Conservation (phyloP, 23 red algal genomes). For the Gracilaria vermiculophylla region DNA sequence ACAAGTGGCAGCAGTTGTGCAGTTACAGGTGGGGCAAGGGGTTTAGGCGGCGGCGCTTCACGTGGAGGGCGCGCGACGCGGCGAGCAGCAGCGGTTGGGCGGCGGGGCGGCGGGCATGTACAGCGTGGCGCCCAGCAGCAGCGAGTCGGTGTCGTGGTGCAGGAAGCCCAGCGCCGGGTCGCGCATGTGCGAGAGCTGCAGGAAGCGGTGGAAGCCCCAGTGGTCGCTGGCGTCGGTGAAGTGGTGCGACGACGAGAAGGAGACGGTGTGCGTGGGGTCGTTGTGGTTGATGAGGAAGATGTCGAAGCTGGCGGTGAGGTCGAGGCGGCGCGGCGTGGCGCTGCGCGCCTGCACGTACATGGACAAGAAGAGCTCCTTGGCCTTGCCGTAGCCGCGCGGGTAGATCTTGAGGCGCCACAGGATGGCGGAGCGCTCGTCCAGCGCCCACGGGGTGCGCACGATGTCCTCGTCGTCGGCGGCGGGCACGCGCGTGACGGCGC, state of each 20-base stretch:
- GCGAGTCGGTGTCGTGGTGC: slow-evolving; percentile 52
- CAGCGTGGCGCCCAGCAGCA: slow-evolving; percentile 55
- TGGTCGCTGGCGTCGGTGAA: slow-evolving; percentile 58
- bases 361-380: slow-evolving; percentile 49
- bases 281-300: slow-evolving; percentile 65
- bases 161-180: slow-evolving; percentile 22
- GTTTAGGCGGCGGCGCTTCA: too few species aligned
- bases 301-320: slow-evolving; percentile 56
- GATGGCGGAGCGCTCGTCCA: background rate
- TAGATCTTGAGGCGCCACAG: slow-evolving; percentile 74
- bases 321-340: background rate
- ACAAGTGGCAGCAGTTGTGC: too few species aligned
- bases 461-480: slow-evolving; percentile 59
- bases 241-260: slow-evolving; percentile 49
- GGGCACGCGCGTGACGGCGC: slow-evolving; percentile 19
- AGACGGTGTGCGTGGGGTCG: slow-evolving; percentile 31
- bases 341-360: slow-evolving; percentile 70
- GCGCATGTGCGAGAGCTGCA: slow-evolving; percentile 49
- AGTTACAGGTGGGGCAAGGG: too few species aligned
- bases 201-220: slow-evolving; percentile 71
- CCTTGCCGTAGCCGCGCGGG: slow-evolving; percentile 63
- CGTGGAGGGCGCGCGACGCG: too few species aligned
- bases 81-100: too few species aligned
- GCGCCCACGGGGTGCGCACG: slow-evolving; percentile 63
- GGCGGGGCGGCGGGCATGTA: background rate